A percentile compares a stretch with the other conserved stretches of the same genome.
These are phyloP conservation scores for Evansstolkia leycettana DNA, from an alignment of 495 filamentous ascomycete genomes.

Conservation along the genomic window DNA sequence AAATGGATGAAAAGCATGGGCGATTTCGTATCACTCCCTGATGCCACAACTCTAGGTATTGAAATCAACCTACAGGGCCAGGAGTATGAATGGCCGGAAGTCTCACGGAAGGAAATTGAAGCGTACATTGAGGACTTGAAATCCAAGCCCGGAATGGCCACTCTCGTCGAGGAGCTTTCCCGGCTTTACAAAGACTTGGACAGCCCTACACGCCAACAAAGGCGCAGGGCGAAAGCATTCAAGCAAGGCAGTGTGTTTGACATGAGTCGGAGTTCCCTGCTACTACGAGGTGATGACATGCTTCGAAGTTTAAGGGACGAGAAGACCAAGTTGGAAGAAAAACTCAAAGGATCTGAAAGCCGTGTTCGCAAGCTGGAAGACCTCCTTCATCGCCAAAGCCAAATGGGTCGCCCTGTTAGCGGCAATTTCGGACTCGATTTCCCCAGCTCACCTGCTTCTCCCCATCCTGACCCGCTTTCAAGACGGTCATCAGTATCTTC, in stretches of 20 bases:
- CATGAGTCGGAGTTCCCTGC: constrained; percentile 60
- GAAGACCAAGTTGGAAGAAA: constrained; percentile 67
- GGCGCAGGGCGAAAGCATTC: constrained; percentile 77
- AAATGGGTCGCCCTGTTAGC: constrained; percentile 55
- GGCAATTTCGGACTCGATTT: constrained; percentile 50
- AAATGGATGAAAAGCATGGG: constrained; percentile 82
- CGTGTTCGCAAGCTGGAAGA: constrained; percentile 88
- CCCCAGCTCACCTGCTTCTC: constrained; percentile 34
- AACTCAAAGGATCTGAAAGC: constrained; percentile 77
- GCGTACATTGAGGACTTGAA: constrained; percentile 40
- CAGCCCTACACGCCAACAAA: constrained; percentile 59
- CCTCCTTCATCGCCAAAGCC: constrained; percentile 75
- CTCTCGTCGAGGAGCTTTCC: constrained; percentile 46
- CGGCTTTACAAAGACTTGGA: constrained; percentile 51
- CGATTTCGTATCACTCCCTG: constrained; percentile 39
- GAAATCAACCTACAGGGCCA: constrained; percentile 79
- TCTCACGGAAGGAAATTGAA: constrained; percentile 43
- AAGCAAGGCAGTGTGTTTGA: constrained; percentile 95
- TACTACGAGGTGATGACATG: constrained; percentile 75
- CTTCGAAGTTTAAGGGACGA: constrained; percentile 59
- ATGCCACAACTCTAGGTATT: constrained; percentile 58
- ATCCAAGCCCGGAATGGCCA: constrained; percentile 26
- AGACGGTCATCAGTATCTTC: constrained; percentile 54
- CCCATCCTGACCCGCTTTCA: constrained; percentile 44
- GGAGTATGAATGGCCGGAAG: constrained; percentile 62